A percentile compares a stretch with the other conserved stretches of the same genome.
These are phyloP conservation scores for Picea abies DNA, from an alignment of 83 land plant genomes.

Conservation along the genomic window DNA sequence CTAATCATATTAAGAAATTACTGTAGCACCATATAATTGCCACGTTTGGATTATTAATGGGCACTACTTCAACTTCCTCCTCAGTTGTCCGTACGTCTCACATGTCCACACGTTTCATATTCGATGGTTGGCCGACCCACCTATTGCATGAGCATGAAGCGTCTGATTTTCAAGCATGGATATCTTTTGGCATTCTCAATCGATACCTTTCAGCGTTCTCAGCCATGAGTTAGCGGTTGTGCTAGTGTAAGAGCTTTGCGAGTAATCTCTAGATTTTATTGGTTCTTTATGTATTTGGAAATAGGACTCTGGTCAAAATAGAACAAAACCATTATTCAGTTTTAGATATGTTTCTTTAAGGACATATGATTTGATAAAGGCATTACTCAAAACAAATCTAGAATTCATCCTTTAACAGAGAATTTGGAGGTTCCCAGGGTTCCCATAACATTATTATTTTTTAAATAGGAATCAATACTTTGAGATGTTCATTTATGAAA, in stretches of 20 bases:
- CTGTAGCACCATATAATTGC: too few relatives aligned
- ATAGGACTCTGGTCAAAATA: constrained; percentile 26
- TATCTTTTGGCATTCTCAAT: too few relatives aligned
- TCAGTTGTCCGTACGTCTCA: too few relatives aligned
- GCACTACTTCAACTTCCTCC: too few relatives aligned
- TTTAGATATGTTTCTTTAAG: constrained; percentile 32
- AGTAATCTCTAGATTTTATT: constrained; percentile 54
- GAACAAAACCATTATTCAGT: constrained; percentile 30
- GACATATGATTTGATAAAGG: constrained; percentile 45
- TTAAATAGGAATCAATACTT: constrained; percentile 66
- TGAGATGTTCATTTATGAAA: constrained; percentile 64
- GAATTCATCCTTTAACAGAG: constrained; percentile 33
- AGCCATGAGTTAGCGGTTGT: too few relatives aligned
- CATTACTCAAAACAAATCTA: constrained; percentile 22
- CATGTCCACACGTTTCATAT: too few relatives aligned
- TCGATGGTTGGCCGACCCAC: too few relatives aligned
- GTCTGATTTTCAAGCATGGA: too few relatives aligned
- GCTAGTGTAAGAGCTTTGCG: constrained; percentile 31
- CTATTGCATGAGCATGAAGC: too few relatives aligned
- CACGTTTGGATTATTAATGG: too few relatives aligned
- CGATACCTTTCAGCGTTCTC: too few relatives aligned
- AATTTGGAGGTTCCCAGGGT: constrained; percentile 28
- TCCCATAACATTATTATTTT: constrained; percentile 49
- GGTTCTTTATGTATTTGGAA: constrained; percentile 20
- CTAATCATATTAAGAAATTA: too few relatives aligned